phyloP scores from a whole-genome alignment of 129 eudicot genomes.

The Tagetes patula region DNA sequence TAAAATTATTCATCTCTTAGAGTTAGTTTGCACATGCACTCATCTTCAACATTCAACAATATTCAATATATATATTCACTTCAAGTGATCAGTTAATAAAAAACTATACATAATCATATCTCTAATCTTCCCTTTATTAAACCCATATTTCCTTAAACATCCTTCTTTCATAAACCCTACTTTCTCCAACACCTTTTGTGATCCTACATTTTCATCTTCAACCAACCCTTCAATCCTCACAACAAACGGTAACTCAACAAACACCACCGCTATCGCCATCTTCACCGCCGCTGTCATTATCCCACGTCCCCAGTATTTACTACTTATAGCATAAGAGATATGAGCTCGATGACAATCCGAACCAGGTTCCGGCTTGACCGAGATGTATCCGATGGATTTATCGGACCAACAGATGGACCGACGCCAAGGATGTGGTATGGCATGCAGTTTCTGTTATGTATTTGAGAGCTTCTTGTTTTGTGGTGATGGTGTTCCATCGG shows the following conservation, averaged over 20 bases:
- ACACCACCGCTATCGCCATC: constrained; percentile 36
- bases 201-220: constrained; percentile 54
- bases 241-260: constrained; percentile 43
- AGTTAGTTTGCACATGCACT: too few relatives aligned
- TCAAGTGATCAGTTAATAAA: background rate
- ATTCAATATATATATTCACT: background rate
- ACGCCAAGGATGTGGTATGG: constrained; percentile 38
- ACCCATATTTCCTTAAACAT: constrained; percentile 51
- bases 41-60: too few relatives aligned
- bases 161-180: constrained; percentile 64
- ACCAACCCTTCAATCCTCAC: constrained; percentile 69
- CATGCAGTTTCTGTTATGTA: constrained; percentile 52
- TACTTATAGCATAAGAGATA: constrained; percentile 44
- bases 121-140: constrained; percentile 40
- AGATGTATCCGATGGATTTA: constrained; percentile 53
- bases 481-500: constrained; percentile 47
- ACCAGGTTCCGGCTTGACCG: constrained; percentile 38
- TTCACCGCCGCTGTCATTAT: constrained; percentile 50
- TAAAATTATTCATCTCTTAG: too few relatives aligned
- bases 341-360: background rate
- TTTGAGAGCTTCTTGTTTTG: constrained; percentile 40
- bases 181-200: constrained; percentile 65
- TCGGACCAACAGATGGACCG: constrained; percentile 46
- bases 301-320: constrained; percentile 54
- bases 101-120: constrained; percentile 6